A percentile compares a stretch with the other conserved stretches of the same genome.
Conservation (phyloP, 768 basidiomycete genomes). For the Hemileccinum rubropunctum region DNA sequence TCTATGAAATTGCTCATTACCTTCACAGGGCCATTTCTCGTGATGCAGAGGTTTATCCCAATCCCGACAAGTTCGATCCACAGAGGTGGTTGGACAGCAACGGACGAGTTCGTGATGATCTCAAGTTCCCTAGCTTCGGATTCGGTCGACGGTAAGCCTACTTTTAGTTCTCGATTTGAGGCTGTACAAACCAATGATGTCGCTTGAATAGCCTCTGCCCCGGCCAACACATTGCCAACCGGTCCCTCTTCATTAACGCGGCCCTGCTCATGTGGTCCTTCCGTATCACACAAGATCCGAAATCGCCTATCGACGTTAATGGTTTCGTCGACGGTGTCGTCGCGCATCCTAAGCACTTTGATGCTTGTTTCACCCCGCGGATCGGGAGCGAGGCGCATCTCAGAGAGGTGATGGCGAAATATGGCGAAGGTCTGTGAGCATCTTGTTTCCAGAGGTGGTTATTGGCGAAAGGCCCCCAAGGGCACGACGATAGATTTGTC, state of each 20-base stretch:
- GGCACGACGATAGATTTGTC: too few relatives aligned
- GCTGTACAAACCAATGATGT: not conserved
- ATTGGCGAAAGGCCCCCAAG: too few relatives aligned
- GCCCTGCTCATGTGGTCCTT: slow-evolving; percentile 62
- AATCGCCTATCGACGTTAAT: slow-evolving; percentile 54
- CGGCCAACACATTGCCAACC: slow-evolving; percentile 48
- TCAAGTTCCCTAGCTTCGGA: slow-evolving; percentile 54
- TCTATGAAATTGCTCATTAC: not conserved
- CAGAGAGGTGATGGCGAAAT: slow-evolving; percentile 26
- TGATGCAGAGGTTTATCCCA: slow-evolving; percentile 55
- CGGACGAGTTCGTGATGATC: slow-evolving; percentile 46
- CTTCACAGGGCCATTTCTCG: slow-evolving; percentile 48
- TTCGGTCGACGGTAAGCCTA: slow-evolving; percentile 43
- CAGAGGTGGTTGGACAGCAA: slow-evolving; percentile 49
- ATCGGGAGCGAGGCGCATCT: slow-evolving; percentile 21
- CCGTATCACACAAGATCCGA: slow-evolving; percentile 48
- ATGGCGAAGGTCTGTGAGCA: slow-evolving; percentile 17
- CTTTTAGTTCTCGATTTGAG: not conserved
- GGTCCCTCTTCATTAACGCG: too few relatives aligned
- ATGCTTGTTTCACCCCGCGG: slow-evolving; percentile 53
- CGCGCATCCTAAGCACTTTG: slow-evolving; percentile 62
- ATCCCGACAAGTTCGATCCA: slow-evolving; percentile 59
- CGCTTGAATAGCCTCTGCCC: slow-evolving; percentile 53
- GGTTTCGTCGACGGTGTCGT: slow-evolving; percentile 66
- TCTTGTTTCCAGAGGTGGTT: too few relatives aligned